Evolutionary conservation across 176 grass and related monocot genomes (phyloP).

Genomic region (Puya raimondii): DNA sequence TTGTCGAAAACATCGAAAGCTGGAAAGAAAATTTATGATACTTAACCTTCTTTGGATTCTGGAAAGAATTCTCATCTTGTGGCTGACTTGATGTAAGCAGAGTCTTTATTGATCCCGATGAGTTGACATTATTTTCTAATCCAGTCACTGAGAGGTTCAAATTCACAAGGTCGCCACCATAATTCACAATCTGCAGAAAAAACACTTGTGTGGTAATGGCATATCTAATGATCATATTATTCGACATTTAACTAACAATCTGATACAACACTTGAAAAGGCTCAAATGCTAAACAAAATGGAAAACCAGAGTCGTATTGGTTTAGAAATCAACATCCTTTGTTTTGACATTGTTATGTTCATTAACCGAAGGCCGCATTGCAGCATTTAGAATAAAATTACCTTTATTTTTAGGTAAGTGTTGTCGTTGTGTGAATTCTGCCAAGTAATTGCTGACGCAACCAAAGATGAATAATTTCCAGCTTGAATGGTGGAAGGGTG

Average conservation of each 20-base stretch:
- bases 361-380: too few species aligned
- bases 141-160: constrained; percentile 56
- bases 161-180: constrained; percentile 49
- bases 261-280: too few species aligned
- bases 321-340: too few species aligned
- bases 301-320: too few species aligned
- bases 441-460: constrained; percentile 78
- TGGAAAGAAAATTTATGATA: constrained; percentile 7
- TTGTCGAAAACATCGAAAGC: neutral
- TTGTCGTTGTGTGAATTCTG: constrained; percentile 38
- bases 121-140: constrained; percentile 40
- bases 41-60: constrained; percentile 69
- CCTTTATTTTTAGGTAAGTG: constrained; percentile 83
- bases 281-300: too few species aligned
- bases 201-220: constrained; percentile 5
- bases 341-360: too few species aligned
- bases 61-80: constrained; percentile 88
- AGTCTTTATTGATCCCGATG: constrained; percentile 54
- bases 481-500: constrained; percentile 63
- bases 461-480: constrained; percentile 44
- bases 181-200: constrained; percentile 61
- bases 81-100: constrained; percentile 56
- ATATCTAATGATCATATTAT: neutral
- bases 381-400: constrained; percentile 8
- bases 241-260: too few species aligned